Percentiles rank a stretch among this genome's conserved stretches.
These are phyloP conservation scores for Brassica juncea DNA, from an alignment of 345 rosid genomes.

Conservation along the genomic window DNA sequence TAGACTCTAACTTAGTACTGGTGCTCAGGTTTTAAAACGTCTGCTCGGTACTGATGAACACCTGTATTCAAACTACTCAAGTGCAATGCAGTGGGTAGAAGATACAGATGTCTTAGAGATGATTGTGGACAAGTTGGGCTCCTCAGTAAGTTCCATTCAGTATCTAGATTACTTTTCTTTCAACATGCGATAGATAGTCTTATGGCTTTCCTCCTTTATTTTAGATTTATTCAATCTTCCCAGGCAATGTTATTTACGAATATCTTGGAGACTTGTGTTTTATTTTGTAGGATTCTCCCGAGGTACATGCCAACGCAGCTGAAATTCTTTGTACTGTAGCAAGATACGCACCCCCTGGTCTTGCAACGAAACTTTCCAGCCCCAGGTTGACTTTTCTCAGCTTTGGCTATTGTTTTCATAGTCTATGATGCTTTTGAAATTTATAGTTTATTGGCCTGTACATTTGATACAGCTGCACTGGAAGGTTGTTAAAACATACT, in stretches of 20 bases:
- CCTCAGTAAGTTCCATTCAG: conserved; percentile 64
- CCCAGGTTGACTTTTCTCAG: conserved; percentile 53
- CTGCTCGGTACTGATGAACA: conserved; percentile 90
- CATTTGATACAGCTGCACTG: conserved; percentile 64
- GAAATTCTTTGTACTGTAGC: conserved; percentile 87
- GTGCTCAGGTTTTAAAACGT: conserved; percentile 75
- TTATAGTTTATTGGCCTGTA: conserved; percentile 5
- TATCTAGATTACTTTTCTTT: conserved; percentile 18
- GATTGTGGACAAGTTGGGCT: conserved; percentile 92
- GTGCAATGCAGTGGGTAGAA: conserved; percentile 84
- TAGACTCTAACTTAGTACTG: conserved; percentile 27
- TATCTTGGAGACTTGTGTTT: conserved; percentile 7
- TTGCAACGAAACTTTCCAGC: conserved; percentile 76
- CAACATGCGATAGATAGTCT: neutral
- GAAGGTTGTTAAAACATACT: conserved; percentile 77
- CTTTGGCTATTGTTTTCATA: conserved; percentile 25
- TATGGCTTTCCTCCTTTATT: conserved; percentile 9
- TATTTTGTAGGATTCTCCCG: conserved; percentile 68
- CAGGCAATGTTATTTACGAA: conserved; percentile 7
- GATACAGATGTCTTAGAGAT: conserved; percentile 83
- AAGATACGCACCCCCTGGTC: conserved; percentile 77
- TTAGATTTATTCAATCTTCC: neutral
- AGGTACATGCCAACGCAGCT: conserved; percentile 95
- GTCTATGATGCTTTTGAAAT: neutral
- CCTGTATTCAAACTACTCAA: conserved; percentile 66